Percentiles rank a stretch among this genome's conserved stretches.
These are phyloP conservation scores for Pulveroboletus frians DNA, from an alignment of 768 basidiomycete genomes.

Conservation along the genomic window DNA sequence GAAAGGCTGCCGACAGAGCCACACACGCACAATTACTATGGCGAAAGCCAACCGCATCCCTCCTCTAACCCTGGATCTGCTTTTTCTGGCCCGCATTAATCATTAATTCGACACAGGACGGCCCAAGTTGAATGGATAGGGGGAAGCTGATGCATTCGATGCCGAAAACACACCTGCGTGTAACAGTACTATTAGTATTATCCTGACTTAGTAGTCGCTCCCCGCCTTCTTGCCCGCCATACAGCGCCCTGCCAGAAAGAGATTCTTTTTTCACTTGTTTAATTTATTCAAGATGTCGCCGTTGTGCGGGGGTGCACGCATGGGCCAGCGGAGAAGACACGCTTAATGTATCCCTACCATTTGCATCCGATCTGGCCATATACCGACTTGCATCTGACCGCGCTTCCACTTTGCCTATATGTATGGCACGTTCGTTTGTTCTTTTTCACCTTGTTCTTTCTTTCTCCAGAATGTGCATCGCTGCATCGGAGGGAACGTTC, in stretches of 20 bases:
- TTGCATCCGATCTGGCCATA: slow-evolving; percentile 19
- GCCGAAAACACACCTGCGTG: slow-evolving; percentile 24
- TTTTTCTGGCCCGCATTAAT: slow-evolving; percentile 29
- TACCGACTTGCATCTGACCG: slow-evolving; percentile 12
- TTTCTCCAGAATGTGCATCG: slow-evolving; percentile 7
- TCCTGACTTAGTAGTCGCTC: slow-evolving; percentile 32
- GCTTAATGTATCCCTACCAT: slow-evolving; percentile 22
- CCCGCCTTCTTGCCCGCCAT: slow-evolving; percentile 27
- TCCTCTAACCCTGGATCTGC: slow-evolving; percentile 26
- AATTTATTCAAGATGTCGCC: slow-evolving; percentile 18
- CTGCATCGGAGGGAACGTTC: slow-evolving; percentile 10
- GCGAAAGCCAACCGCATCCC: slow-evolving; percentile 25
- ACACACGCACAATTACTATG: slow-evolving; percentile 28
- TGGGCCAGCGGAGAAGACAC: slow-evolving; percentile 18
- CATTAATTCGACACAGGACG: slow-evolving; percentile 17
- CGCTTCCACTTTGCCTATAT: slow-evolving; percentile 13
- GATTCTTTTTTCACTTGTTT: slow-evolving; percentile 16
- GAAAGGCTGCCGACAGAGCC: slow-evolving; percentile 28
- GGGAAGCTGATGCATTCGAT: slow-evolving; percentile 16
- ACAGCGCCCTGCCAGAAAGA: slow-evolving; percentile 14
- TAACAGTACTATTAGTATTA: slow-evolving; percentile 32
- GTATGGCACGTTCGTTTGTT: slow-evolving; percentile 9
- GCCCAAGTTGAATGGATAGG: slow-evolving; percentile 14
- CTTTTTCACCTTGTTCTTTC: slow-evolving; percentile 4
- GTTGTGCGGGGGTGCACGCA: slow-evolving; percentile 18